phyloP scores from a whole-genome alignment of 75 land plant species.

The Selaginella moellendorffii region DNA sequence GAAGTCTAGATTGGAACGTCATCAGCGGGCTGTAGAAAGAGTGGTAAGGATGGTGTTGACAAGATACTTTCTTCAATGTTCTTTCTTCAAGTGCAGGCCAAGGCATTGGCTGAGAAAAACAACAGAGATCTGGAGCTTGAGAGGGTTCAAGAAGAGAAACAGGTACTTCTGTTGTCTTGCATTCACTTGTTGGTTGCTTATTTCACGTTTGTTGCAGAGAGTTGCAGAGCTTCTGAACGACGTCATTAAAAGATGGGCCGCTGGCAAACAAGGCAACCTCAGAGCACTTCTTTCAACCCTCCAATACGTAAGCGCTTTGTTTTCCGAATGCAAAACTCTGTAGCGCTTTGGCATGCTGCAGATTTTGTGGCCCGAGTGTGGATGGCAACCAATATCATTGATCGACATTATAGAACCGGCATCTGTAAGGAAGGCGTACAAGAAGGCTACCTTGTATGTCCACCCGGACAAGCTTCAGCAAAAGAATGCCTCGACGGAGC shows the following conservation, averaged over 20 bases:
- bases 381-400: not conserved
- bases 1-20: conserved; percentile 11
- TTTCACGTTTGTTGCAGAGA: conserved; percentile 24
- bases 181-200: not conserved
- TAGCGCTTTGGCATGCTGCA: no score
- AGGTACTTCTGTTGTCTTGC: not conserved
- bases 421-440: conserved; percentile 5
- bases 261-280: conserved; percentile 76
- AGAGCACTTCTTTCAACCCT: conserved; percentile 73
- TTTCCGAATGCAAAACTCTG: not conserved
- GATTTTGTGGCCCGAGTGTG: conserved; percentile 3
- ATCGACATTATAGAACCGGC: conserved; percentile 2
- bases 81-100: not conserved
- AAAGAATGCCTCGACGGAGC: not conserved
- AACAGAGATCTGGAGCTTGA: conserved; percentile 3
- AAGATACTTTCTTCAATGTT: not conserved
- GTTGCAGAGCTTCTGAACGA: conserved; percentile 53
- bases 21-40: not conserved
- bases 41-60: not conserved
- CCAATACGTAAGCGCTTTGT: conserved; percentile 42
- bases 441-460: not conserved
- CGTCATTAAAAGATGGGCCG: conserved; percentile 67
- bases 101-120: conserved; percentile 9
- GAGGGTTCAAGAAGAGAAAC: conserved; percentile 9
- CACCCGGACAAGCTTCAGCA: conserved; percentile 7